Evolutionary conservation across 306 rosid species (phyloP).

Genomic region (Sindora glabra): DNA sequence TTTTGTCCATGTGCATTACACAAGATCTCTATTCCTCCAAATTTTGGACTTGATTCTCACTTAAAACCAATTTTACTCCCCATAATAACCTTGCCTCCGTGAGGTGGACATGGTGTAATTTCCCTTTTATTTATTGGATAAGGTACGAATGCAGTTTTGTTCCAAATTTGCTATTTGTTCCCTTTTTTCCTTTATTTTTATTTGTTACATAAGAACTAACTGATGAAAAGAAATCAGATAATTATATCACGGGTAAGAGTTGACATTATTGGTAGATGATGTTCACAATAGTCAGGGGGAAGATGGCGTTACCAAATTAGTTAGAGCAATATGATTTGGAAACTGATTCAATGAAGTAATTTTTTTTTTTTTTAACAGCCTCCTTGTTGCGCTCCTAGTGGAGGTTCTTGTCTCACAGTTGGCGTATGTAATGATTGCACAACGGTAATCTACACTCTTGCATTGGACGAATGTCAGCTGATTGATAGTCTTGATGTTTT

Average conservation of each 20-base stretch:
- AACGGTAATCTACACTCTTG: conserved; percentile 49
- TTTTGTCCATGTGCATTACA: too few relatives aligned
- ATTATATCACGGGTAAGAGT: background rate
- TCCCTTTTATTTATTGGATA: too few relatives aligned
- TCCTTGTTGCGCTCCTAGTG: conserved; percentile 77
- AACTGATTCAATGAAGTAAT: conserved; percentile 21
- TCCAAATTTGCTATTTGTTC: background rate
- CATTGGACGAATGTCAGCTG: background rate
- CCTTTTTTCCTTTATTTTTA: background rate
- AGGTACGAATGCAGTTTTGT: background rate
- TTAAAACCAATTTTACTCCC: too few relatives aligned
- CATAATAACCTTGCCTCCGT: too few relatives aligned
- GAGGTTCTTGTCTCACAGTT: conserved; percentile 49
- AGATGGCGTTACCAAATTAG: background rate
- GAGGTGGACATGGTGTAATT: too few relatives aligned
- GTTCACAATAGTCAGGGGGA: background rate
- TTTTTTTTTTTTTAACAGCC: conserved; percentile 48
- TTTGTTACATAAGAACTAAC: background rate
- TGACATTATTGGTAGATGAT: background rate
- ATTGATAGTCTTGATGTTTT: conserved; percentile 1
- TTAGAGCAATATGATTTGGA: conserved; percentile 7
- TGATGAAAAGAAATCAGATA: conserved; percentile 6
- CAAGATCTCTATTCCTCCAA: too few relatives aligned
- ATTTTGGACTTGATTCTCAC: too few relatives aligned
- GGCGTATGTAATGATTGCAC: conserved; percentile 93